phyloP scores from a whole-genome alignment of 2,329 filamentous ascomycete species.

The Dactylellina haptotyla region DNA sequence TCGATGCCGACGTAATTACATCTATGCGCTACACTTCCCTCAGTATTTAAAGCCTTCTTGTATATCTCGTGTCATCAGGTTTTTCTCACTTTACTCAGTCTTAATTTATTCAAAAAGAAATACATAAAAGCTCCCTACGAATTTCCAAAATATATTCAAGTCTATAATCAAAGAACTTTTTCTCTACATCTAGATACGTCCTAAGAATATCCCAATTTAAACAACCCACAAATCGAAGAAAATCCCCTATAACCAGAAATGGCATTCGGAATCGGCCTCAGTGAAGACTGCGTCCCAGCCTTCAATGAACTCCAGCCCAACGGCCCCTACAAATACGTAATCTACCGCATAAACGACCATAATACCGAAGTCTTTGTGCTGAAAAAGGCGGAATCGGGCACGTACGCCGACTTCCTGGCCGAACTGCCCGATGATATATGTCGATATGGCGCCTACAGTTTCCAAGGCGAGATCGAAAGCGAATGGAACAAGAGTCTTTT shows the following conservation, averaged over 20 bases:
- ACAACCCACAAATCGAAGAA: background rate
- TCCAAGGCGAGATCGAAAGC: conserved; percentile 3
- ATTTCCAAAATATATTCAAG: no score
- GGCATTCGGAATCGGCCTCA: background rate
- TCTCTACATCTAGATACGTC: no score
- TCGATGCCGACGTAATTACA: background rate
- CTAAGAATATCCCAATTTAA: background rate
- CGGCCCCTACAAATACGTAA: conserved; percentile 22
- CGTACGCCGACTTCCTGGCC: conserved; percentile 10
- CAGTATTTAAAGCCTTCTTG: background rate
- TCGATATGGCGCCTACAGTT: conserved; percentile 21
- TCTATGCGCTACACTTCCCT: background rate
- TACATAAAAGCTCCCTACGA: no score
- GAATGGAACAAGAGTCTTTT: conserved; percentile 18
- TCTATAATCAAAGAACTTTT: no score
- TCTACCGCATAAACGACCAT: conserved; percentile 11
- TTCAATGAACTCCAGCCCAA: conserved; percentile 16
- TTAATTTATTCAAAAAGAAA: no score
- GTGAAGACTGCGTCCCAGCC: conserved; percentile 12
- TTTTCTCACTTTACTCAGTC: no score
- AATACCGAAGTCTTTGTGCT: conserved; percentile 5
- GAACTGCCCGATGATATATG: conserved; percentile 26
- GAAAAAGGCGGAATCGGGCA: background rate
- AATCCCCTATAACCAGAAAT: background rate
- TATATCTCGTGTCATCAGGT: background rate